Evolutionary conservation across 2,329 filamentous ascomycete genomes (phyloP), one percentile per base, ranked within the genome.

Genomic region (Emydomyces testavorans): DNA sequence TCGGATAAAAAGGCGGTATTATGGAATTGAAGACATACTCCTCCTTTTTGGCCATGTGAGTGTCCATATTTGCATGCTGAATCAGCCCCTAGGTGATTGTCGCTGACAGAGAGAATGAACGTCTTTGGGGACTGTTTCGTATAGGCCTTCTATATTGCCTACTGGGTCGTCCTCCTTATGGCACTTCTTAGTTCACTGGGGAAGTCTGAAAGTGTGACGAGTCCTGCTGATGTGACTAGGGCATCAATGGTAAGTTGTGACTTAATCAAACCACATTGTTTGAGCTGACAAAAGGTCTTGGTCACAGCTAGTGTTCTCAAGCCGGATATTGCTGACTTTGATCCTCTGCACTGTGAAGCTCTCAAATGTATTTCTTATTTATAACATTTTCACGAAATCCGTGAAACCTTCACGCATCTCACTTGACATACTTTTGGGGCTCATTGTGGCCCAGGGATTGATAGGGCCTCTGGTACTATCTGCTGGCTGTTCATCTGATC

Each of bases 321-420:
- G 44, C 16, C 23, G 44, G 18, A 46, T 46, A 29, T 21, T 46
- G 21, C 16, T 46, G 34, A 21, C 21, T 7, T 6, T 46, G 16
- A n/a, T 38, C n/a, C 44, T 46, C n/a, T 46, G 44, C 35, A 20
- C 26, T 15, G 44, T 38, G n/a, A 38, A 46, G 23, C 13, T 38
- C 5, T 46, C 44, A n/a, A 38, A 18, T 35, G 23, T 32, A 23
- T 31, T 46, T 4, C 34, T 46, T 2, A 32, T 46, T 15, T 38
- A 38, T 34, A 38, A 38, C 44, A 46, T 46, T 16, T 46, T 46
- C 34, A 46, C 24, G 6, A 46, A 46, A 39, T 29, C 44, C 2
- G 34, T 32, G 13, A 26, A 38, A 10, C 21, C 34, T 20, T 38
- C 36, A 20, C 24, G 28, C 10, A n/a, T 46, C n/a, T 38, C 34